phyloP scores from a whole-genome alignment of 1,284 basidiomycete species.

The Trichosporon sp. region DNA sequence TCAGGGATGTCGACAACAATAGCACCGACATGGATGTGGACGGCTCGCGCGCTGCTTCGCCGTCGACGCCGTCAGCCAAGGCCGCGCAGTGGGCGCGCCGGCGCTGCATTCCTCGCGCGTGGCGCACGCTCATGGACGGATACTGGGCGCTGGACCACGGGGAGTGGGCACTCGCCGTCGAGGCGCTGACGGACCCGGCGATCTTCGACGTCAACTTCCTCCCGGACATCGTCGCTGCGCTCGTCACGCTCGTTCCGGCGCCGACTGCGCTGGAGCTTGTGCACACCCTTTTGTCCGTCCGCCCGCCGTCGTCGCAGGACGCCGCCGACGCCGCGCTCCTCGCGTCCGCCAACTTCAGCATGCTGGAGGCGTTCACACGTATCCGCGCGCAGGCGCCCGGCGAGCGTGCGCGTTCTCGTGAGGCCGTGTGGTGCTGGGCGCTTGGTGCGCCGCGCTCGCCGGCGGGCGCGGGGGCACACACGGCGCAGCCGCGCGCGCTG shows the following conservation, averaged over 20 bases:
- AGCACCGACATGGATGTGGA: slow-evolving; percentile 26
- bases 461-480: slow-evolving; percentile 26
- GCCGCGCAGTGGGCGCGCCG: slow-evolving; percentile 31
- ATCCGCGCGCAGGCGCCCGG: slow-evolving; percentile 22
- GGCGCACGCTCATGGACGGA: slow-evolving; percentile 41
- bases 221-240: slow-evolving; percentile 30
- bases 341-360: slow-evolving; percentile 23
- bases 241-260: slow-evolving; percentile 34
- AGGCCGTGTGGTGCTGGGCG: slow-evolving; percentile 39
- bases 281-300: slow-evolving; percentile 26
- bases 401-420: slow-evolving; percentile 20
- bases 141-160: slow-evolving; percentile 45
- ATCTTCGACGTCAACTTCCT: slow-evolving; percentile 41
- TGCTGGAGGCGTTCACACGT: slow-evolving; percentile 28
- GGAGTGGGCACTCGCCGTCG: slow-evolving; percentile 30
- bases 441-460: slow-evolving; percentile 32
- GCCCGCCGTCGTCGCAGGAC: neutral
- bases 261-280: slow-evolving; percentile 29
- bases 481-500: slow-evolving; percentile 30
- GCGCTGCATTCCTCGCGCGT: slow-evolving; percentile 36
- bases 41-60: slow-evolving; percentile 6
- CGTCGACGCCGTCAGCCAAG: neutral
- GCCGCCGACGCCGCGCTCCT: slow-evolving; percentile 29
- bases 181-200: slow-evolving; percentile 32
- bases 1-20: slow-evolving; percentile 30